Base-by-base conservation (phyloP, 768 basidiomycete species). In the Amanita fuliginea region DNA sequence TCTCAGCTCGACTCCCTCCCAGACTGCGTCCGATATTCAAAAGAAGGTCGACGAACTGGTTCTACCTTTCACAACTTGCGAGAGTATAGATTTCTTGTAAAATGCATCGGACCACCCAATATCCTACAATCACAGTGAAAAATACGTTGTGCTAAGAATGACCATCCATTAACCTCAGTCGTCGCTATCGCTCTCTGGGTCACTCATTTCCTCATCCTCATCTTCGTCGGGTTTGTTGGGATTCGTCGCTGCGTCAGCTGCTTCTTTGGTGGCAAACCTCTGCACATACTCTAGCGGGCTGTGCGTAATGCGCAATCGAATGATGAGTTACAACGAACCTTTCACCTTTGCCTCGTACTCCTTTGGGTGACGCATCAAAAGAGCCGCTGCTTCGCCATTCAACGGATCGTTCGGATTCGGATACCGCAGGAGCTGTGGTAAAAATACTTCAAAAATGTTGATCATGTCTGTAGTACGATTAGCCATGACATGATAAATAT, bases 341-440 rank as follows among this genome's bases (percentile, higher is more conserved):
- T 92, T 91, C 50, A 99, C 94, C 63, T 90, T 95, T 19, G 76
- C 76, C 55, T 95, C 92, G 59, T 99, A 99, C 54, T 91, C 86
- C 64, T 94, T 92, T 30, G 93, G 93, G 62, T 98, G 94, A 24
- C 95, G 86, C 90, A 98, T 93, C 54, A 98, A 77, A 33, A 99
- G 73, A 1, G 95, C 92, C 7, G 96, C 96, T 16, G 96, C 96
- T 68, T 99, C 96, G 30, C 95, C 95, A 56, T 99, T 99, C 47
- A 98, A 71, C 3, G 96, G 96, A 63, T 99, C 96, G 53, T 94
- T 92, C 10, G 96, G 95, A 64, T 99, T 99, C 54, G 96, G 96
- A 64, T 99, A 99, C 42, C 94, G 86, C 49, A 99, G 69, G 1
- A 99, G 79, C 65, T 99, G 96, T 3, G 96, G 96, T 37, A 99